These are phyloP conservation scores for Dendrobium nobile DNA, from an alignment of 106 monocot species.

Conservation along the genomic window DNA sequence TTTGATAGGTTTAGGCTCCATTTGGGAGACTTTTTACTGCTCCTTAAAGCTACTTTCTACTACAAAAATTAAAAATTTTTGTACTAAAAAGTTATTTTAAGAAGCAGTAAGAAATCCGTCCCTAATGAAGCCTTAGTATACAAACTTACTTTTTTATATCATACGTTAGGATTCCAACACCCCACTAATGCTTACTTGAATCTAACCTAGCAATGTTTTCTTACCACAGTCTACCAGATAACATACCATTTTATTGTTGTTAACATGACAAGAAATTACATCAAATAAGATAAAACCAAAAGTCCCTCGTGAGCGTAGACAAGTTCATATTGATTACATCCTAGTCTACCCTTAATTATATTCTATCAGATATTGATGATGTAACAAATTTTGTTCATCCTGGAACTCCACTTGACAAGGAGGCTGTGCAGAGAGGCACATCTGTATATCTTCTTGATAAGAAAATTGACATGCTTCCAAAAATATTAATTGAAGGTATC, in stretches of 20 bases:
- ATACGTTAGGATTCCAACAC: too few relatives aligned
- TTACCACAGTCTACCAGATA: not conserved
- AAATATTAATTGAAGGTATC: constrained; percentile 95
- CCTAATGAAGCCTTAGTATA: too few relatives aligned
- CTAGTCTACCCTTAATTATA: constrained; percentile 29
- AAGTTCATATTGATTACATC: not conserved
- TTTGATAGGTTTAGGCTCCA: too few relatives aligned
- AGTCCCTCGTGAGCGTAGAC: not conserved
- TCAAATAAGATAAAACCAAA: not conserved
- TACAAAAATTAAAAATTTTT: too few relatives aligned
- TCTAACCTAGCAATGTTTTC: not conserved
- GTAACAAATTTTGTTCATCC: constrained; percentile 97
- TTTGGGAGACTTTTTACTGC: too few relatives aligned
- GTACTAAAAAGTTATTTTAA: too few relatives aligned
- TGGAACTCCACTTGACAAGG: constrained; percentile 91
- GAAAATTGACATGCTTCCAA: constrained; percentile 98
- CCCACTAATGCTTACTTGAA: not conserved
- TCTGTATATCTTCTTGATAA: constrained; percentile 98
- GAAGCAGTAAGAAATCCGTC: too few relatives aligned
- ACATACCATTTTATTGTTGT: not conserved
- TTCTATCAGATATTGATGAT: constrained; percentile 89
- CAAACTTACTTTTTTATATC: too few relatives aligned
- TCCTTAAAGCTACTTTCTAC: too few relatives aligned
- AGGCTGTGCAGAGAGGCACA: constrained; percentile 88
- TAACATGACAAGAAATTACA: not conserved